phyloP scores from a whole-genome alignment of 2,329 filamentous ascomycete genomes.

The Colletotrichum simmondsii region DNA sequence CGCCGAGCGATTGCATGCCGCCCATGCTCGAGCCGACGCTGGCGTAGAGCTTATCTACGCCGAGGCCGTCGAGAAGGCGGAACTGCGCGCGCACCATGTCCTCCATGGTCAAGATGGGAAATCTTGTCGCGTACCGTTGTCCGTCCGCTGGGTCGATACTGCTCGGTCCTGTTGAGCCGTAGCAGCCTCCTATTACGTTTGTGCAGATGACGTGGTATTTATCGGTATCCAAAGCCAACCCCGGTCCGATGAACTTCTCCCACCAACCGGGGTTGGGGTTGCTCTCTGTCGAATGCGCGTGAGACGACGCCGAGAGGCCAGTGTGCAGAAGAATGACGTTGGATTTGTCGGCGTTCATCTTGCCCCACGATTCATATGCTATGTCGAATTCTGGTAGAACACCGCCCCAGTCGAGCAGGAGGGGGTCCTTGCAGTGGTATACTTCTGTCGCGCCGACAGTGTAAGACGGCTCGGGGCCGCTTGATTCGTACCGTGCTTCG shows the following conservation, averaged over 20 bases:
- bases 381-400: conserved; percentile 89
- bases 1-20: conserved; percentile 95
- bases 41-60: conserved; percentile 83
- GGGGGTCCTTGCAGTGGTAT: conserved; percentile 78
- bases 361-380: conserved; percentile 94
- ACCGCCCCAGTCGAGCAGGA: conserved; percentile 94
- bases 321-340: conserved; percentile 96
- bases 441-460: conserved; percentile 86
- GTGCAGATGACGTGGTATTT: conserved; percentile 96
- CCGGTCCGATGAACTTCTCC: conserved; percentile 97
- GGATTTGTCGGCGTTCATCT: conserved; percentile 79
- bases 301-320: conserved; percentile 94
- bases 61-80: conserved; percentile 82
- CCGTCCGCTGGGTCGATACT: conserved; percentile 90
- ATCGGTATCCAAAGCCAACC: conserved; percentile 85
- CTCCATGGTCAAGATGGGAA: conserved; percentile 94
- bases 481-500: conserved; percentile 72
- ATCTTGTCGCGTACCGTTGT: conserved; percentile 89
- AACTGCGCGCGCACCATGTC: conserved; percentile 99
- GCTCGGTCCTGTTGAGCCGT: conserved; percentile 91
- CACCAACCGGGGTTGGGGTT: conserved; percentile 97
- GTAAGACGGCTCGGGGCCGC: conserved; percentile 93
- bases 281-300: conserved; percentile 88
- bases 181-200: conserved; percentile 95
- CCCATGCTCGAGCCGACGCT: conserved; percentile 98